Base-by-base conservation (phyloP, 129 eudicot genomes). In the Lactuca saligna region DNA sequence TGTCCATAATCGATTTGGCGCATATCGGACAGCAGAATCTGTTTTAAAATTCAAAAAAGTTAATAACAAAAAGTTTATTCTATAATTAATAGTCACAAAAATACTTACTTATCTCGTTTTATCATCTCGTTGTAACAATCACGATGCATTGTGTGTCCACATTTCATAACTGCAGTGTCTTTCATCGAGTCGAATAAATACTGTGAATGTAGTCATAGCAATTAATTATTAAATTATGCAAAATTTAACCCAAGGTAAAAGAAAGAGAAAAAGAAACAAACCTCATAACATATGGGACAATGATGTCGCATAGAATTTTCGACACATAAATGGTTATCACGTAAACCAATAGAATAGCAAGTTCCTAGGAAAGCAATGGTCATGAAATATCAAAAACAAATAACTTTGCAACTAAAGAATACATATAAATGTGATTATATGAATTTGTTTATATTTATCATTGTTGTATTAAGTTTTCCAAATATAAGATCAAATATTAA, bases 241-340 rank as follows among this genome's bases (percentile, higher is more conserved):
- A 15, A 6, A 29, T 37, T 46, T 34, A 54, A 4, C 6, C 38
- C 7, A 20, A 15, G 2, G 6, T 50, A 29, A 57, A 4, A 3
- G 3, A 4, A 38, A 3, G 32, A 57, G 8, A 37, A 10, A 46
- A 67, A 15, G 61, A 53, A 44, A 63, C 81, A 68, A 54, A 94
- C 97, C 99, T 94, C 99, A 5, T 85, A 94, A 57, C 99, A 94
- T 56, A 94, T 94, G 59, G 99, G 94, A 49, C 99, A 94, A 50
- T 94, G 97, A 80, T 90, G 96, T 29, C 81, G 85, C 97, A 94
- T 94, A 31, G 99, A 90, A 70, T 94, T 85, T 78, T 94, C 99
- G n/a, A 90, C 91, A 70, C 99, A 94, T 25, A 69, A 66, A 73
- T 94, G 99, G 66, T 94, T 94, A 71, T 82, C 75, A 15, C 83